These are phyloP conservation scores for Microdochium trichocladiopsis DNA, from an alignment of 2,329 filamentous ascomycete species.

Conservation along the genomic window DNA sequence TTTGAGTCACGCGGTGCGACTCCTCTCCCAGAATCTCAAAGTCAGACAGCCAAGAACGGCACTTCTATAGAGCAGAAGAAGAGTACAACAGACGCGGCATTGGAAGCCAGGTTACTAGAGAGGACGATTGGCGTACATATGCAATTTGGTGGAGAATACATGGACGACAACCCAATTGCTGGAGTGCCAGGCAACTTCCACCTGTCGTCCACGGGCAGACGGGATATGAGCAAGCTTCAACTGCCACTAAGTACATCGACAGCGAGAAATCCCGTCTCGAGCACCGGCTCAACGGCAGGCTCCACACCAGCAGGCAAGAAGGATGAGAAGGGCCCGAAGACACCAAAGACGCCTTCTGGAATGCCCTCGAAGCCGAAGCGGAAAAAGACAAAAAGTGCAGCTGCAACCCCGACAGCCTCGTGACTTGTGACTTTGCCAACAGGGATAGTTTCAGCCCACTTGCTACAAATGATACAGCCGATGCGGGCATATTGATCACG, in stretches of 20 bases:
- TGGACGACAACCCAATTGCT: conserved; percentile 63
- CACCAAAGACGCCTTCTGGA: conserved; percentile 24
- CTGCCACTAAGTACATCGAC: conserved; percentile 13
- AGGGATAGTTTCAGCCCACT: neutral
- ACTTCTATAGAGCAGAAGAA: conserved; percentile 21
- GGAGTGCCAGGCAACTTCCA: conserved; percentile 61
- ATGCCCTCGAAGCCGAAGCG: conserved; percentile 24
- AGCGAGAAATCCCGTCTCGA: conserved; percentile 12
- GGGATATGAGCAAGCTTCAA: conserved; percentile 24
- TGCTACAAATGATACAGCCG: no score
- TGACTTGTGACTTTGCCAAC: neutral
- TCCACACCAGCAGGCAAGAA: conserved; percentile 13
- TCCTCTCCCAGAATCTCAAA: conserved; percentile 33
- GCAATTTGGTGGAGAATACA: conserved; percentile 55
- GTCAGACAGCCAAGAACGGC: conserved; percentile 3
- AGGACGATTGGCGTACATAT: conserved; percentile 52
- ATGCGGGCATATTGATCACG: no score
- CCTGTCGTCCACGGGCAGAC: conserved; percentile 53
- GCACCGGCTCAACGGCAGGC: conserved; percentile 4
- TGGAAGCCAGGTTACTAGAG: conserved; percentile 42
- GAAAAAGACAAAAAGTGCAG: conserved; percentile 23
- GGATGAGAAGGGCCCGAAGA: conserved; percentile 18
- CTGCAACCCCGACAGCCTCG: neutral
- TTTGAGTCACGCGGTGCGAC: conserved; percentile 39
- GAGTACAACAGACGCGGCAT: conserved; percentile 23